These are phyloP conservation scores for Psilocybe azurescens DNA, from an alignment of 768 basidiomycete species.

Conservation along the genomic window DNA sequence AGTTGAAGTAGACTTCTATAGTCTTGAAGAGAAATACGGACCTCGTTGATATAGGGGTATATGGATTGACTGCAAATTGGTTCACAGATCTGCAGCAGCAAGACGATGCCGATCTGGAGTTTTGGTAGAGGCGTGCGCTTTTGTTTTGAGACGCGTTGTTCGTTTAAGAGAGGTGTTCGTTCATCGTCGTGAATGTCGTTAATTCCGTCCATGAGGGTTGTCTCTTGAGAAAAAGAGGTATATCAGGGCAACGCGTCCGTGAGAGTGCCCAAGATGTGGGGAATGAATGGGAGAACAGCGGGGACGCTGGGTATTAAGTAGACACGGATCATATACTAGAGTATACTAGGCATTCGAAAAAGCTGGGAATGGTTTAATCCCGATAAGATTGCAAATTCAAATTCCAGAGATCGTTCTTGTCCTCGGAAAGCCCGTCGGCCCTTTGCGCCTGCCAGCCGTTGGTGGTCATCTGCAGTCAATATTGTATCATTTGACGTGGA, in stretches of 20 bases:
- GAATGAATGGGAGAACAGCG: not conserved
- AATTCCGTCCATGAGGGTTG: constrained; percentile 14
- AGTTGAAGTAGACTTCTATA: not conserved
- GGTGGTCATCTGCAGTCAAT: not conserved
- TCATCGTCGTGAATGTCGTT: constrained; percentile 21
- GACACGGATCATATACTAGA: not conserved
- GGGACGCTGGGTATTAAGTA: not conserved
- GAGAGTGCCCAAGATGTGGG: not conserved
- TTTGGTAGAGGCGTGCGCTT: constrained; percentile 43
- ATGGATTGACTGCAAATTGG: constrained; percentile 53
- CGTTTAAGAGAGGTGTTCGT: constrained; percentile 23
- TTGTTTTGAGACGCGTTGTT: constrained; percentile 8
- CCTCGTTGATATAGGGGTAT: constrained; percentile 61
- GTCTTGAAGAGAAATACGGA: constrained; percentile 16
- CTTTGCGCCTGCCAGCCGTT: not conserved
- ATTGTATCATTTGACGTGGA: not conserved
- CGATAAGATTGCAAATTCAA: constrained; percentile 2
- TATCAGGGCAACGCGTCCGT: not conserved
- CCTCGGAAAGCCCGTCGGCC: not conserved
- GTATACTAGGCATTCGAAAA: not conserved
- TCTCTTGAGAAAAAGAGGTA: not conserved
- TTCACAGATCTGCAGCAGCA: constrained; percentile 49
- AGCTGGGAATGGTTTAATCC: constrained; percentile 1
- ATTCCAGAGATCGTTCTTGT: not conserved
- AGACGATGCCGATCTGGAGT: constrained; percentile 45